These are phyloP conservation scores for Fusarium papillatum DNA, from an alignment of 2,329 filamentous ascomycete genomes.

Conservation along the genomic window DNA sequence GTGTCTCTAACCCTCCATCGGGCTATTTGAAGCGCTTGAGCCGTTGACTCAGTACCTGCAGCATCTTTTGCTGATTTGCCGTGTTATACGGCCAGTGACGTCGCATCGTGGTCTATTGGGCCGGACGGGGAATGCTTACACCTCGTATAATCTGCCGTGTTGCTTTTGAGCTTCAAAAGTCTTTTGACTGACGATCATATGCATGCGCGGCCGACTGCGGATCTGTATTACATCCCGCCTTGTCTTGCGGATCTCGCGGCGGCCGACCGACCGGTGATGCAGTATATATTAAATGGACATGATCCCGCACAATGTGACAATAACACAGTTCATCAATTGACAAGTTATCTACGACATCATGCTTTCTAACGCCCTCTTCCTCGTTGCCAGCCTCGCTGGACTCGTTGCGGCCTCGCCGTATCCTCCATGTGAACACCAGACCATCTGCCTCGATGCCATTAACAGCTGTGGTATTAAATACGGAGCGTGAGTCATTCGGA, in stretches of 20 bases:
- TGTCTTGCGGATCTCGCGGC: neutral
- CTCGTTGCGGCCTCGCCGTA: constrained; percentile 19
- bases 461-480: constrained; percentile 44
- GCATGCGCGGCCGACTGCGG: neutral
- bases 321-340: neutral
- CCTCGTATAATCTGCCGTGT: constrained; percentile 2
- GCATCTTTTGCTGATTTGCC: neutral
- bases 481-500: constrained; percentile 41
- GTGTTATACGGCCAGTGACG: neutral
- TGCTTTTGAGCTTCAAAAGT: neutral
- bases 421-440: constrained; percentile 1
- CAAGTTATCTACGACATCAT: constrained; percentile 13
- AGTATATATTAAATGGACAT: constrained; percentile 14
- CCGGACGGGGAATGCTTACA: constrained; percentile 10
- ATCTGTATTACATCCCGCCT: neutral
- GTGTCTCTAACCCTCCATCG: neutral
- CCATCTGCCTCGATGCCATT: constrained; percentile 45
- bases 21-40: neutral
- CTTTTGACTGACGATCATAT: neutral
- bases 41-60: neutral
- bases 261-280: neutral
- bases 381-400: constrained; percentile 19
- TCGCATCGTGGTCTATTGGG: constrained; percentile 2
- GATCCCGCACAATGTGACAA: neutral
- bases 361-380: constrained; percentile 19